Base-by-base conservation (phyloP, 129 eudicot species). In the Saposhnikovia divaricata region DNA sequence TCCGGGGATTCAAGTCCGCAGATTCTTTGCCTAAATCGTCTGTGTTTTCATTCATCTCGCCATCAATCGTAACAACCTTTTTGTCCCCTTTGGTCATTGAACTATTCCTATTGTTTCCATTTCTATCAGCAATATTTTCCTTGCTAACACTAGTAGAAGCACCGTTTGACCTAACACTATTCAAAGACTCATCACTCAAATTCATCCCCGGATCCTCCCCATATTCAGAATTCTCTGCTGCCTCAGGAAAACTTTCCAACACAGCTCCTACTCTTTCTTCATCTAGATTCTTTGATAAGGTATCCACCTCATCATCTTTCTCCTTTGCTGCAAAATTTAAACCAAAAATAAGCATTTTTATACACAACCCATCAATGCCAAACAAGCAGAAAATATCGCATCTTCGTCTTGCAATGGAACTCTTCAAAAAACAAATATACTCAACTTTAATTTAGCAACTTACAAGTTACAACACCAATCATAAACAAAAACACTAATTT, bases 321-420 rank as follows among this genome's bases (percentile, higher is more conserved):
- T 84, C 89, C 72, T 79, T 87, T 34, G 91, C 96, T 95, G 96
- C 72, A 90, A 80, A 78, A 81, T 78, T 59, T 16, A 78, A 37
- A 48, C 69, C 39, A 53, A 72, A 37, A 48, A n/a, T 73, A 80
- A 68, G 76, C 15, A 55, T 19, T 74, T 74, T 70, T 19, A 70
- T 34, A 79, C 42, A 80, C 79, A 79, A 76, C 80, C 38, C 74
- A 78, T 39, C 78, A 69, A 81, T 75, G 48, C 61, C 31, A 71
- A 79, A 63, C 38, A 72, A 74, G 45, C 46, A 84, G 72, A 48
- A 34, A 80, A 82, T 77, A 44, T 14, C 66, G 4, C 81, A 45
- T 25, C 21, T 19, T 16, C 59, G 44, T 6, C 38, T 40, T 43
- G 43, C 21, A 15, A 31, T 28, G 2, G 42, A 68, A 4, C 50